A percentile compares a stretch with the other conserved stretches of the same genome.
These are phyloP conservation scores for Chytriomyces confervae DNA, from an alignment of 192 early-diverging fungal genomes.

Conservation along the genomic window DNA sequence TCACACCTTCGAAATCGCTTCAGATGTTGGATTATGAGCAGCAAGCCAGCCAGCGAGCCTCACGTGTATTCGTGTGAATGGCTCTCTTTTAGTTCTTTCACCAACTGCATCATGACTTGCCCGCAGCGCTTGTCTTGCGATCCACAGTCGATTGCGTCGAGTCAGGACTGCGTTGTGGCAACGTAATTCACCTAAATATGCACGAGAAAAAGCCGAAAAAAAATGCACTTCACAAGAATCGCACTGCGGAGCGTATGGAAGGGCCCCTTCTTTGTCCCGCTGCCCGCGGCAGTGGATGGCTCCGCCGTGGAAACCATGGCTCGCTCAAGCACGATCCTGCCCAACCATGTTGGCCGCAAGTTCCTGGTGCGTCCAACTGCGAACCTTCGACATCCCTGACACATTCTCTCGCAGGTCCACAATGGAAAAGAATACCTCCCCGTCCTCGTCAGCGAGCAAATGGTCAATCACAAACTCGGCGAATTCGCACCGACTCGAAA, in stretches of 20 bases:
- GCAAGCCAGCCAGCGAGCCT: too few species aligned
- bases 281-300: constrained; percentile 33
- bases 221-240: background rate
- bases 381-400: background rate
- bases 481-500: constrained; percentile 93
- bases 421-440: constrained; percentile 92
- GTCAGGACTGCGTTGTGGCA: too few species aligned
- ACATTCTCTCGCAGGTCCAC: constrained; percentile 68
- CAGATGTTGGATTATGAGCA: too few species aligned
- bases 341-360: constrained; percentile 84
- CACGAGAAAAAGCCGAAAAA: background rate
- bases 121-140: too few species aligned
- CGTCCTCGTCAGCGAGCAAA: constrained; percentile 84
- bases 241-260: constrained; percentile 50
- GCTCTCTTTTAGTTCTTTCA: too few species aligned
- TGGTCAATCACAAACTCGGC: constrained; percentile 93
- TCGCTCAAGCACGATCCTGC: constrained; percentile 86
- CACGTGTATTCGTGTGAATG: too few species aligned
- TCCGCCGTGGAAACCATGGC: constrained; percentile 67
- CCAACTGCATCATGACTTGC: too few species aligned
- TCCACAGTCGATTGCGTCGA: too few species aligned
- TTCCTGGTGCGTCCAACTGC: constrained; percentile 69
- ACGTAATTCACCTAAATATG: too few species aligned
- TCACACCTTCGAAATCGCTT: too few species aligned
- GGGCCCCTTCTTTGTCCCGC: constrained; percentile 54